Evolutionary conservation across 805 yeast genomes (phyloP).

Genomic region (Debaryomyces castellii): DNA sequence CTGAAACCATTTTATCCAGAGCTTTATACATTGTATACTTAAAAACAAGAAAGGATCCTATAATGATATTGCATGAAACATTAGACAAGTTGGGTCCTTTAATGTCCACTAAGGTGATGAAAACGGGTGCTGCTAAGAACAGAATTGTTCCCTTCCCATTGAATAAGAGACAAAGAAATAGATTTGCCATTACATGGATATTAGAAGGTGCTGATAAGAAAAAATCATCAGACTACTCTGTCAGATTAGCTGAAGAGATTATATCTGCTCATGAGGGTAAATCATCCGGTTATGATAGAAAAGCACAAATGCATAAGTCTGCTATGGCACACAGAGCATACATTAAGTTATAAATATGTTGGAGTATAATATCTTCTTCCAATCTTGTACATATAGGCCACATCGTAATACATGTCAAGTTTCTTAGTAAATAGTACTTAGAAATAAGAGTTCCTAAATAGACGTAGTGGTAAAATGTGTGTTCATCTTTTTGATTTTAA

Average conservation of each 20-base stretch:
- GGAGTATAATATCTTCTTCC: not conserved
- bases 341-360: slow-evolving; percentile 37
- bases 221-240: slow-evolving; percentile 77
- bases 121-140: slow-evolving; percentile 84
- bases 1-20: slow-evolving; percentile 68
- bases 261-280: slow-evolving; percentile 73
- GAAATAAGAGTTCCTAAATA: no score
- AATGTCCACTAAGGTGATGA: slow-evolving; percentile 70
- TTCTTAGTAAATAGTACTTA: not conserved
- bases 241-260: slow-evolving; percentile 89
- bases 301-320: slow-evolving; percentile 75
- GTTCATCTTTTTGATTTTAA: no score
- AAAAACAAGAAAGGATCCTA: slow-evolving; percentile 76
- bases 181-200: slow-evolving; percentile 90
- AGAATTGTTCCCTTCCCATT: slow-evolving; percentile 81
- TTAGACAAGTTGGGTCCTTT: slow-evolving; percentile 84
- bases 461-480: no score
- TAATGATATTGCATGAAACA: slow-evolving; percentile 67
- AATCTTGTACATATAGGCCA: slow-evolving; percentile 9
- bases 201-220: slow-evolving; percentile 80
- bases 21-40: slow-evolving; percentile 80
- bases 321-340: slow-evolving; percentile 90
- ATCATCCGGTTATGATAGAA: slow-evolving; percentile 81
- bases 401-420: not conserved
- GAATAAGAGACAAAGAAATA: slow-evolving; percentile 74